These are phyloP conservation scores for Candida stauntonica DNA, from an alignment of 805 yeast genomes.

Conservation along the genomic window DNA sequence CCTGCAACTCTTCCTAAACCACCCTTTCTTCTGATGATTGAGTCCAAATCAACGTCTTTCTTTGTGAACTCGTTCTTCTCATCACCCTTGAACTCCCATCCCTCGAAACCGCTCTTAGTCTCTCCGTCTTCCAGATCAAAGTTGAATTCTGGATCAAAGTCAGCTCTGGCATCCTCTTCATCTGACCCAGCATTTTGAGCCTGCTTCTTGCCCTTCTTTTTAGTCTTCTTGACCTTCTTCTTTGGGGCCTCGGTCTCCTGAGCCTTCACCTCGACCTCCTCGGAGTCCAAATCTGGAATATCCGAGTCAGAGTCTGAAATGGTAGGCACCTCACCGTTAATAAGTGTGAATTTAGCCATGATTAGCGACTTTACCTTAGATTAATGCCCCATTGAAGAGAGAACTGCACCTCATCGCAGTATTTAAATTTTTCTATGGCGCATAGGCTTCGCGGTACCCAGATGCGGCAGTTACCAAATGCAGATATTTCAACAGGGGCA, in stretches of 20 bases:
- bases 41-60: conserved; percentile 80
- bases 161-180: conserved; percentile 42
- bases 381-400: no score
- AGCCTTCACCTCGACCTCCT: conserved; percentile 26
- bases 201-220: conserved; percentile 24
- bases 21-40: conserved; percentile 83
- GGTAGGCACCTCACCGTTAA: conserved; percentile 64
- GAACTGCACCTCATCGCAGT: no score
- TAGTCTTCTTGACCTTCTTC: conserved; percentile 19
- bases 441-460: no score
- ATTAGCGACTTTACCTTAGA: no score
- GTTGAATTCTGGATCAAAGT: conserved; percentile 67
- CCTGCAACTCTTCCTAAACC: conserved; percentile 58
- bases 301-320: conserved; percentile 77
- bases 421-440: no score
- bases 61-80: conserved; percentile 25
- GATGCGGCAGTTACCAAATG: background rate
- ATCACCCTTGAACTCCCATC: conserved; percentile 79
- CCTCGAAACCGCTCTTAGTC: conserved; percentile 47
- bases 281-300: conserved; percentile 47
- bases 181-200: conserved; percentile 25
- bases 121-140: conserved; percentile 64
- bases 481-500: background rate
- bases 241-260: conserved; percentile 4
- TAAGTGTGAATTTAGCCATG: conserved; percentile 26